Evolutionary conservation across 805 yeast species (phyloP).

Genomic region (Vanderwaltozyma polyspora): DNA sequence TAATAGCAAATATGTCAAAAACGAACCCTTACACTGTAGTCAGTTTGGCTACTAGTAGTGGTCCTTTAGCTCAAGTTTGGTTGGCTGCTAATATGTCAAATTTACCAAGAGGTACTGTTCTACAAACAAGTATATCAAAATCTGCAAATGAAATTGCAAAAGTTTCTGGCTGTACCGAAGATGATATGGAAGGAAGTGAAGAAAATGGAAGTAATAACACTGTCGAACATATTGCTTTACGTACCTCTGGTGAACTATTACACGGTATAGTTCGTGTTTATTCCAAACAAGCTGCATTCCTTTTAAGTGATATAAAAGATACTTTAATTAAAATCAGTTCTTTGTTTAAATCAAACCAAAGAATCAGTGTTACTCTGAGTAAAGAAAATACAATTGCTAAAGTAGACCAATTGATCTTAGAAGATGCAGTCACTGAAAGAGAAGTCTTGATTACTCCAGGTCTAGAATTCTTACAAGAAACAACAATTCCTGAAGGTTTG

Average conservation of each 20-base stretch:
- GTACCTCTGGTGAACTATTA: constrained; percentile 76
- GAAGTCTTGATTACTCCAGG: constrained; percentile 65
- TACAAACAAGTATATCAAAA: constrained; percentile 58
- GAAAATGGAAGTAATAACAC: constrained; percentile 11
- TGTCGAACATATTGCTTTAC: constrained; percentile 55
- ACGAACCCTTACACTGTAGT: no score
- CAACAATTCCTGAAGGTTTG: constrained; percentile 7
- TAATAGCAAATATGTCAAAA: no score
- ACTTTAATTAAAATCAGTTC: constrained; percentile 61
- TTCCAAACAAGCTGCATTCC: constrained; percentile 71
- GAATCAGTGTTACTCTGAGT: constrained; percentile 45
- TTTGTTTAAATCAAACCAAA: constrained; percentile 39
- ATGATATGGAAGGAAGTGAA: background rate
- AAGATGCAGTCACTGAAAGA: constrained; percentile 68
- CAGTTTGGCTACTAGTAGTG: constrained; percentile 40
- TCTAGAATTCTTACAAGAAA: constrained; percentile 24
- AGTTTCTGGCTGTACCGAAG: constrained; percentile 24
- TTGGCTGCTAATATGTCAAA: constrained; percentile 67
- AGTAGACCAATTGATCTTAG: constrained; percentile 48
- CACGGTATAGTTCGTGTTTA: constrained; percentile 83
- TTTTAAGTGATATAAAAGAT: constrained; percentile 74
- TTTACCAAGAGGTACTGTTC: constrained; percentile 37
- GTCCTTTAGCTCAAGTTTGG: constrained; percentile 88
- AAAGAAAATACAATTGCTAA: constrained; percentile 52
- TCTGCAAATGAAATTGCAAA: constrained; percentile 56